Evolutionary conservation across 176 grass and related monocot genomes (phyloP).

Genomic region (Olyra latifolia): DNA sequence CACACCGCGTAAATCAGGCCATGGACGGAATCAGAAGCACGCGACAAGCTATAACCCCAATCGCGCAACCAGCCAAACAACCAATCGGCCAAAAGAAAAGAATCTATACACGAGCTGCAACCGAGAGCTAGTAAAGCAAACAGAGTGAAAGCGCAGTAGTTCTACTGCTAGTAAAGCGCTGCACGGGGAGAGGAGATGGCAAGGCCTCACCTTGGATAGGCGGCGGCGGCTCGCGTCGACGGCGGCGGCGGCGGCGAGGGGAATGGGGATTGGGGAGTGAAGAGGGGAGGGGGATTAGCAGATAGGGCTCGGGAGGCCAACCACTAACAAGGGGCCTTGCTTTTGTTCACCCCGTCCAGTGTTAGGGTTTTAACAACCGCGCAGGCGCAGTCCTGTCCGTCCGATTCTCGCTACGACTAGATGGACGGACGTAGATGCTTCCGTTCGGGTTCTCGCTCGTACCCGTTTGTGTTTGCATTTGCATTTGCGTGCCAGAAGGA

Average conservation of each 20-base stretch:
- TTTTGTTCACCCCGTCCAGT: not conserved
- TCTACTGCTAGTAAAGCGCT: not conserved
- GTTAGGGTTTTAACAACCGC: slow-evolving; percentile 37
- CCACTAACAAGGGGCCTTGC: not conserved
- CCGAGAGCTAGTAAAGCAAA: not conserved
- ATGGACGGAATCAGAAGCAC: not conserved
- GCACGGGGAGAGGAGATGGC: not conserved
- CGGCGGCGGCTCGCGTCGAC: not conserved
- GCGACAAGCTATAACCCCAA: not conserved
- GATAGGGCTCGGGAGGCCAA: slow-evolving; percentile 18
- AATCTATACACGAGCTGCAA: not conserved
- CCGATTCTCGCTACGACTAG: not conserved
- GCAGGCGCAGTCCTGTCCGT: slow-evolving; percentile 24
- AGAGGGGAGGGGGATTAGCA: not conserved
- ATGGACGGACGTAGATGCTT: not conserved
- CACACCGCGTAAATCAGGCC: slow-evolving; percentile 14
- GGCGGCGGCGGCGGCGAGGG: not conserved
- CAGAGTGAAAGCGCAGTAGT: not conserved
- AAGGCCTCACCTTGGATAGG: slow-evolving; percentile 26
- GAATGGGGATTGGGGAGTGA: not conserved
- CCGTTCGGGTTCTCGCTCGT: no score
- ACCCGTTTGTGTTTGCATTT: no score
- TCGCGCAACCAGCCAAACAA: not conserved
- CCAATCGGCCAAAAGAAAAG: not conserved
- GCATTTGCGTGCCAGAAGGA: no score